These are phyloP conservation scores for Borovskyia barvae DNA, from an alignment of 208 protist genomes.

Conservation along the genomic window DNA sequence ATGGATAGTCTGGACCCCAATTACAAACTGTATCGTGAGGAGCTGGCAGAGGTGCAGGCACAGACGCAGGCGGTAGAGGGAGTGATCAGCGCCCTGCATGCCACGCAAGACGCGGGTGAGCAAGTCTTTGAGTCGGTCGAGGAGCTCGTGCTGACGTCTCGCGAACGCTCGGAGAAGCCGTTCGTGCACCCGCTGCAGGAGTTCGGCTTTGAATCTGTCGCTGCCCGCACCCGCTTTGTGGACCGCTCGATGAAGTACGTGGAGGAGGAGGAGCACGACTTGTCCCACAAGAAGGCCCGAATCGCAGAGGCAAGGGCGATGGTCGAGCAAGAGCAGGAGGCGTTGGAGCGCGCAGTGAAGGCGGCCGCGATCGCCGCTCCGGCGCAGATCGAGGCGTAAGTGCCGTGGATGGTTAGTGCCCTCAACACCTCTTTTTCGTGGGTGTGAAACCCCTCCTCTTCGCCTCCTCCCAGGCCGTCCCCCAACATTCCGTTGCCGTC, in stretches of 20 bases:
- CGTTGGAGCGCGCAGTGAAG: conserved; percentile 44
- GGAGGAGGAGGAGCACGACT: conserved; percentile 75
- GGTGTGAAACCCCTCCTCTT: too few species aligned
- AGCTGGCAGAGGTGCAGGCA: conserved; percentile 64
- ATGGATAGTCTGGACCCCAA: conserved; percentile 90
- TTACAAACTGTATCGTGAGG: conserved; percentile 57
- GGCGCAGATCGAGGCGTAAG: conserved; percentile 6
- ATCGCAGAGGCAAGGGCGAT: conserved; percentile 61
- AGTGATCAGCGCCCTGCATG: conserved; percentile 80
- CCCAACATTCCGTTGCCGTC: too few species aligned
- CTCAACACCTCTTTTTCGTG: too few species aligned
- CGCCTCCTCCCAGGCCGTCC: too few species aligned
- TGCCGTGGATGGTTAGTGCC: too few species aligned
- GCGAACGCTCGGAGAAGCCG: conserved; percentile 31
- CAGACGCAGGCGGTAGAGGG: conserved; percentile 74
- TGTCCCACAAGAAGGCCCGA: conserved; percentile 52
- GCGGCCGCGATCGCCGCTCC: conserved; percentile 10
- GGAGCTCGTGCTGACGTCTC: conserved; percentile 41
- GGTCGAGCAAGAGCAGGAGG: conserved; percentile 57
- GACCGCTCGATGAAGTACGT: conserved; percentile 77
- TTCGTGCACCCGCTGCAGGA: conserved; percentile 85
- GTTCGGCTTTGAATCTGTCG: conserved; percentile 62
- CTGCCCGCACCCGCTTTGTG: conserved; percentile 66
- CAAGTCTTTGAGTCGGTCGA: conserved; percentile 80
- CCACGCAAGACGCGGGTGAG: conserved; percentile 77